Conservation (phyloP, 495 filamentous ascomycete genomes). For the Saxophila tyrrhenica region DNA sequence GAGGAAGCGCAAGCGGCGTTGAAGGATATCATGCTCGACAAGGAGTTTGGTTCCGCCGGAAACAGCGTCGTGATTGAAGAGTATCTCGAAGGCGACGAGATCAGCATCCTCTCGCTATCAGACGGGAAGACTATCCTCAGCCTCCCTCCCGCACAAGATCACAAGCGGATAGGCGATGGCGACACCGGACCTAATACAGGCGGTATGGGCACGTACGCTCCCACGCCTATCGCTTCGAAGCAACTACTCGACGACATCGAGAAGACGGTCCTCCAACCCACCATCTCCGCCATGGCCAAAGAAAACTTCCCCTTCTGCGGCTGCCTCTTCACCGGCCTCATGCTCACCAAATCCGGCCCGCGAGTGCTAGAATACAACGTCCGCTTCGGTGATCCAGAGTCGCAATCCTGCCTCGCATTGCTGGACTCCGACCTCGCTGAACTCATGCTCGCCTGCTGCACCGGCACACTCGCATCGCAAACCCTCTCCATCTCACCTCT, state of each 20-base stretch:
- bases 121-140: conserved; percentile 78
- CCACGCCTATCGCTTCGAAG: conserved; percentile 65
- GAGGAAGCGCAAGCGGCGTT: conserved; percentile 73
- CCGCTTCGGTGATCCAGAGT: conserved; percentile 91
- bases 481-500: conserved; percentile 53
- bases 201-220: conserved; percentile 93
- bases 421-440: conserved; percentile 83
- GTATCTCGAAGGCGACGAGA: conserved; percentile 79
- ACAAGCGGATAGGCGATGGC: conserved; percentile 87
- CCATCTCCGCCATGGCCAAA: conserved; percentile 74
- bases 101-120: conserved; percentile 82
- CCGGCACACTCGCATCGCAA: conserved; percentile 59
- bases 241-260: conserved; percentile 67
- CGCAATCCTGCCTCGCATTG: conserved; percentile 79
- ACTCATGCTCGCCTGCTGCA: conserved; percentile 77
- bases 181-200: conserved; percentile 91
- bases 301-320: conserved; percentile 74
- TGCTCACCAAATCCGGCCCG: conserved; percentile 81
- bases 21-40: conserved; percentile 79
- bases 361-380: conserved; percentile 96
- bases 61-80: conserved; percentile 95
- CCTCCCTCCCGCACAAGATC: conserved; percentile 89
- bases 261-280: conserved; percentile 73
- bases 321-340: conserved; percentile 86
- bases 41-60: conserved; percentile 77